A percentile compares a stretch with the other conserved stretches of the same genome.
Conservation (phyloP, 2,329 filamentous ascomycete species). For the Colletotrichum limetticola region DNA sequence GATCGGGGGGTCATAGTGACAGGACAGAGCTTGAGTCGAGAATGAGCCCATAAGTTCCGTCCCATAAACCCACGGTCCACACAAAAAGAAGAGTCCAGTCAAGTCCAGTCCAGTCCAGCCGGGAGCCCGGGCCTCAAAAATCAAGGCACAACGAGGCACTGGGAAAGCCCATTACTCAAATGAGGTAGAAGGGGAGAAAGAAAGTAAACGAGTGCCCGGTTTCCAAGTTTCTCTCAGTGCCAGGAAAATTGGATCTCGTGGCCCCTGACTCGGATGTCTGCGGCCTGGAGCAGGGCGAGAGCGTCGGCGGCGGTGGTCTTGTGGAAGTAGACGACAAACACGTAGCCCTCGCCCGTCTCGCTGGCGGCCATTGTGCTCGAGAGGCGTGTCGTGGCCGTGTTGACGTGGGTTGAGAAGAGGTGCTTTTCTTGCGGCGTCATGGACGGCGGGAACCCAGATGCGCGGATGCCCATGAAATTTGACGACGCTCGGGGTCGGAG, state of each 20-base stretch:
- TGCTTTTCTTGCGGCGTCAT: slow-evolving; percentile 32
- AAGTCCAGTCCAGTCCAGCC: not conserved
- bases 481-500: slow-evolving; percentile 31
- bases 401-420: slow-evolving; percentile 29
- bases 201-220: not conserved
- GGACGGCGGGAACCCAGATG: slow-evolving; percentile 22
- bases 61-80: not conserved
- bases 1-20: not conserved
- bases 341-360: slow-evolving; percentile 16
- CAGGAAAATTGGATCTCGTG: slow-evolving; percentile 30
- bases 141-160: not conserved
- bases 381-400: slow-evolving; percentile 27
- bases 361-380: slow-evolving; percentile 30
- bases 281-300: slow-evolving; percentile 25
- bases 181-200: not conserved
- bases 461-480: slow-evolving; percentile 31
- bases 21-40: not conserved
- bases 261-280: slow-evolving; percentile 31
- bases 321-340: slow-evolving; percentile 33
- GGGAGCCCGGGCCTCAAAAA: not conserved
- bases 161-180: not conserved
- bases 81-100: not conserved
- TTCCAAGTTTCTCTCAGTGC: slow-evolving; percentile 14
- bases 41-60: not conserved
- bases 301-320: slow-evolving; percentile 28